Evolutionary conservation across 495 filamentous ascomycete species (phyloP), one percentile per base, ranked within the genome.

Genomic region (Extremus antarcticus): DNA sequence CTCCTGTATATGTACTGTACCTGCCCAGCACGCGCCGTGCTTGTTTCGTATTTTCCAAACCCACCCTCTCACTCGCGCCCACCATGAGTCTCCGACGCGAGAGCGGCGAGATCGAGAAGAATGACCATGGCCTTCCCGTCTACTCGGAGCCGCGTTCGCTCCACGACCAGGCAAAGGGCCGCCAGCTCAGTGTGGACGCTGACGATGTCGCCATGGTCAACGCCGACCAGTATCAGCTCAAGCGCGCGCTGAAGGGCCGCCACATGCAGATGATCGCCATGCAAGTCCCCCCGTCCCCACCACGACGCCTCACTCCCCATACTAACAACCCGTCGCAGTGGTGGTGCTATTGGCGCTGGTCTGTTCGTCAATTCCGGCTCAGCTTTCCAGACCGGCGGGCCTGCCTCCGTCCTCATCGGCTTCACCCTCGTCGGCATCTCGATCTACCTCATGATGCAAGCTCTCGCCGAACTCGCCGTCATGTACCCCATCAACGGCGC

Each of bases 211-310:
- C 10, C 35, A 9, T 40, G 10, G 35, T 40, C n/a, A 9, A 40
- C 35, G 35, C 35, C 35, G 35, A 40, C 35, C 35, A 40, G 35
- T 10, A 40, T 22, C 53, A 63, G 38, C 61, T 65, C 3, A 59
- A 65, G 49, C 52, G 58, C 38, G 56, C 60, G 1, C 60, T 67
- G 47, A 61, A 65, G 54, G 43, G 50, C 3, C 64, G 64, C 51
- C 62, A 66, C 53, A 25, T 65, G 24, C 59, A 64, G 29, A 65
- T 65, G 64, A 72, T 73, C 62, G 64, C 62, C 45, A 62, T 65
- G 89, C 88, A 60, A 90, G 90, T 43, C 90, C 87, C 0, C 95
- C 95, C 58, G 90, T n/a, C n/a, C n/a, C 17, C 11, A 20, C 45
- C 10, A 22, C 22, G 16, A 50, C 20, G 22, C 22, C 8, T 16